phyloP scores from a whole-genome alignment of 345 rosid species.

The Salix arbutifolia region DNA sequence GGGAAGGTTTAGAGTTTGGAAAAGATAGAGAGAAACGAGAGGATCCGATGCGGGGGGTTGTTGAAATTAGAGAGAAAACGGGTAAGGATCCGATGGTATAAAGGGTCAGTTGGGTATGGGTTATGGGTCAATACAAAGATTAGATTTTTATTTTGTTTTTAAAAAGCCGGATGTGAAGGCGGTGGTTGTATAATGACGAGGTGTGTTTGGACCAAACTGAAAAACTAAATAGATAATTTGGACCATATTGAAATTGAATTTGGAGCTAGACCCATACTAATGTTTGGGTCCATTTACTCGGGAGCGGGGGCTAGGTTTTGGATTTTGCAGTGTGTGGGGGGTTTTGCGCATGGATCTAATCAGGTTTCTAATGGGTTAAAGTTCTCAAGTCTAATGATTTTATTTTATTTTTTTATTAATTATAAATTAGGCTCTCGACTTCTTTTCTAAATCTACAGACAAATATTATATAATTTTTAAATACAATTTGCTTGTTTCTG shows the following conservation, averaged over 20 bases:
- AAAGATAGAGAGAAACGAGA: slow-evolving; percentile 5
- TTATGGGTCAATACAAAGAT: slow-evolving; percentile 4
- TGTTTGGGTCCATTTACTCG: neutral
- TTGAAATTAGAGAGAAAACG: slow-evolving; percentile 6
- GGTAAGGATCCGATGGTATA: slow-evolving; percentile 10
- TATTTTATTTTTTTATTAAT: too few species aligned
- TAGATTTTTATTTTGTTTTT: neutral
- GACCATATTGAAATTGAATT: neutral
- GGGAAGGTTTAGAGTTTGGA: slow-evolving; percentile 30
- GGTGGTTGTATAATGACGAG: neutral
- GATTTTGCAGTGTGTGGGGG: neutral
- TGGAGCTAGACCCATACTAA: neutral
- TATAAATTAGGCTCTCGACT: too few species aligned
- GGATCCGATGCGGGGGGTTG: slow-evolving; percentile 24
- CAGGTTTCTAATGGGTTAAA: too few species aligned
- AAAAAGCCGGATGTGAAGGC: neutral
- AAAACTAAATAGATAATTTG: neutral
- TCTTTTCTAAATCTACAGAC: too few species aligned
- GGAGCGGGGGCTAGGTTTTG: neutral
- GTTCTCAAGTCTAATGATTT: too few species aligned
- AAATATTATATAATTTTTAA: too few species aligned
- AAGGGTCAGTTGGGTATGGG: slow-evolving; percentile 1
- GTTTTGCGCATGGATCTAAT: neutral
- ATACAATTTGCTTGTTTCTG: too few species aligned
- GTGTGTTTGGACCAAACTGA: neutral